These are phyloP conservation scores for Omphalotus guepiniiformis DNA, from an alignment of 768 basidiomycete species.

Conservation along the genomic window DNA sequence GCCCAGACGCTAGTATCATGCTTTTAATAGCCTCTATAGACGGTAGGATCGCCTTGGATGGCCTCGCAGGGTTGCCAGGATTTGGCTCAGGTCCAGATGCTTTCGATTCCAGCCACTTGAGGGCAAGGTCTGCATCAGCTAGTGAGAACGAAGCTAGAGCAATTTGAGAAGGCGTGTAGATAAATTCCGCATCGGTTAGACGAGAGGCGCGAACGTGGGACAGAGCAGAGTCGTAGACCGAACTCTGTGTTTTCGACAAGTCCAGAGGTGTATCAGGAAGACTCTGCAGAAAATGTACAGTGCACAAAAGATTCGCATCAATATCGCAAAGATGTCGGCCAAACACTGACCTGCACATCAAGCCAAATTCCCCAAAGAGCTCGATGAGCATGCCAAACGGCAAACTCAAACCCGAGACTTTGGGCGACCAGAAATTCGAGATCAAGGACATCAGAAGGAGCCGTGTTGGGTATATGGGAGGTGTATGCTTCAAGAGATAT, in stretches of 20 bases:
- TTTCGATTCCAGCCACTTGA: conserved; percentile 56
- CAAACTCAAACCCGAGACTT: conserved; percentile 90
- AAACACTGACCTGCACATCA: conserved; percentile 71
- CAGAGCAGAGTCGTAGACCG: conserved; percentile 62
- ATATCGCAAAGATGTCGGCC: neutral
- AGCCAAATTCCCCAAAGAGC: conserved; percentile 87
- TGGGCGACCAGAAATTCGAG: conserved; percentile 96
- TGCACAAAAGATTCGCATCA: neutral
- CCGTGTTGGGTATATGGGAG: conserved; percentile 75
- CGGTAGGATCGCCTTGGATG: conserved; percentile 23
- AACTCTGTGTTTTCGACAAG: conserved; percentile 32
- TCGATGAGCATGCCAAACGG: conserved; percentile 87
- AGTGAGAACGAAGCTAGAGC: conserved; percentile 76
- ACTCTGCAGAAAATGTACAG: conserved; percentile 35
- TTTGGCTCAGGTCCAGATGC: conserved; percentile 17
- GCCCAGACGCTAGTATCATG: conserved; percentile 51
- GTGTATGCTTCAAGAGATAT: conserved; percentile 87
- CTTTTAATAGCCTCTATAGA: conserved; percentile 51
- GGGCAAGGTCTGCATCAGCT: conserved; percentile 53
- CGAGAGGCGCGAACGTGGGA: conserved; percentile 72
- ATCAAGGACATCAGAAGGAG: conserved; percentile 81
- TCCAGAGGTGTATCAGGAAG: conserved; percentile 48
- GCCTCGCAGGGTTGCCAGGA: conserved; percentile 15
- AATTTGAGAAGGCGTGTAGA: conserved; percentile 92
- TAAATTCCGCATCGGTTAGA: conserved; percentile 85